These are phyloP conservation scores for Candida krabiensis DNA, from an alignment of 805 yeast species.

Conservation along the genomic window DNA sequence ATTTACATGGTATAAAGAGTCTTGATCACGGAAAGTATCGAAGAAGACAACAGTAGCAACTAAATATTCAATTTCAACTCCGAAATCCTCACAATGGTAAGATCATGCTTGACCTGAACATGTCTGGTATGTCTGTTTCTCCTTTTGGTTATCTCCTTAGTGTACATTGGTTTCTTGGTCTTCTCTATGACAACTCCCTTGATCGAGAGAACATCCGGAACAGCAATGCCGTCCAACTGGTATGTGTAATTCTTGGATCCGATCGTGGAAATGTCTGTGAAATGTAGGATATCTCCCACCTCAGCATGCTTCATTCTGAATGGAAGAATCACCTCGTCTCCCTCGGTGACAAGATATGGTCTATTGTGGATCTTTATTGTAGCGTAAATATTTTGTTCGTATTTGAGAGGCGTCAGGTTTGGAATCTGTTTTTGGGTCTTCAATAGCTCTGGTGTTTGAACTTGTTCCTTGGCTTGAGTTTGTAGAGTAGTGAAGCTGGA, in stretches of 20 bases:
- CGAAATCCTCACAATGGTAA: slow-evolving; percentile 75
- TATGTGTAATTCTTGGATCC: slow-evolving; percentile 85
- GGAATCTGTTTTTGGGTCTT: slow-evolving; percentile 18
- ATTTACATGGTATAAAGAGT: too few species aligned
- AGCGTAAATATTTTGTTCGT: slow-evolving; percentile 74
- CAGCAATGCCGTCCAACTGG: slow-evolving; percentile 50
- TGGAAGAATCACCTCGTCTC: slow-evolving; percentile 82
- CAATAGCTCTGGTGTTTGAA: not conserved
- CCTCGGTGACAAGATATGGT: slow-evolving; percentile 86
- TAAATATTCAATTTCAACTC: slow-evolving; percentile 57
- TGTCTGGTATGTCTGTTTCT: slow-evolving; percentile 75
- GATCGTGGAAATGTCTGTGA: slow-evolving; percentile 74
- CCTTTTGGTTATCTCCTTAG: slow-evolving; percentile 73
- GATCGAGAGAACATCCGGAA: slow-evolving; percentile 53
- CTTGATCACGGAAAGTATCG: too few species aligned
- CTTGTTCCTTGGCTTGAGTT: not conserved
- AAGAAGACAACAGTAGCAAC: too few species aligned
- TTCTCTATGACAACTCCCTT: slow-evolving; percentile 84
- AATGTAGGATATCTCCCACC: slow-evolving; percentile 78
- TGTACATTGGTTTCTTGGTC: slow-evolving; percentile 74
- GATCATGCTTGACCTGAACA: slow-evolving; percentile 63
- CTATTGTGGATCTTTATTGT: slow-evolving; percentile 77
- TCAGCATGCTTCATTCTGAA: slow-evolving; percentile 71
- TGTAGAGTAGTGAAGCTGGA: not conserved
- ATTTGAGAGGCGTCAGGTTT: slow-evolving; percentile 63